Evolutionary conservation across 2,329 filamentous ascomycete genomes (phyloP).

Genomic region (Simplicillium aogashimaense): DNA sequence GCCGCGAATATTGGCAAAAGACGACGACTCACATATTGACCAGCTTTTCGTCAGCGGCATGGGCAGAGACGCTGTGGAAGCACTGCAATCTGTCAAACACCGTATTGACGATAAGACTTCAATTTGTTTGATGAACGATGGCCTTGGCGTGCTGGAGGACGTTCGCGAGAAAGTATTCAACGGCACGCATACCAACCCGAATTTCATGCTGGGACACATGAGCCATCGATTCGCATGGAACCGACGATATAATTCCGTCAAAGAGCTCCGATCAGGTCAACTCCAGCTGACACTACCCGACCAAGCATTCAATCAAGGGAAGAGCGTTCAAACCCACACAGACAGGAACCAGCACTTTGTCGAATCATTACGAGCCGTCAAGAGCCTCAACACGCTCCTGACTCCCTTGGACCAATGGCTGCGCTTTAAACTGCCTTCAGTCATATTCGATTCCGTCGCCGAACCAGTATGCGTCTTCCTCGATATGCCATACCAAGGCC

Average conservation of each 20-base stretch:
- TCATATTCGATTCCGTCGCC: conserved; percentile 66
- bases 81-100: conserved; percentile 50
- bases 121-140: conserved; percentile 69
- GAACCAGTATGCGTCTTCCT: conserved; percentile 75
- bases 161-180: conserved; percentile 64
- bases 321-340: conserved; percentile 9
- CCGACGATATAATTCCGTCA: conserved; percentile 26
- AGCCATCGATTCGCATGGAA: conserved; percentile 35
- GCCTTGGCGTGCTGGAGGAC: conserved; percentile 74
- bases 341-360: conserved; percentile 13
- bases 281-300: conserved; percentile 18
- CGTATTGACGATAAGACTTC: conserved; percentile 60
- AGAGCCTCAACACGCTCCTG: conserved; percentile 6
- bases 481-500: conserved; percentile 62
- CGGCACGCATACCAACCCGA: conserved; percentile 54
- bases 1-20: neutral
- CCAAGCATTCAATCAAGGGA: conserved; percentile 3
- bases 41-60: conserved; percentile 59
- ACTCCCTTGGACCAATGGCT: conserved; percentile 46
- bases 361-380: conserved; percentile 3
- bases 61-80: conserved; percentile 42
- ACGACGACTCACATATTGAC: conserved; percentile 47
- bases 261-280: conserved; percentile 22
- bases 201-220: conserved; percentile 63
- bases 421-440: conserved; percentile 64